Conservation (phyloP, 345 rosid genomes). For the Carallia brachiata region DNA sequence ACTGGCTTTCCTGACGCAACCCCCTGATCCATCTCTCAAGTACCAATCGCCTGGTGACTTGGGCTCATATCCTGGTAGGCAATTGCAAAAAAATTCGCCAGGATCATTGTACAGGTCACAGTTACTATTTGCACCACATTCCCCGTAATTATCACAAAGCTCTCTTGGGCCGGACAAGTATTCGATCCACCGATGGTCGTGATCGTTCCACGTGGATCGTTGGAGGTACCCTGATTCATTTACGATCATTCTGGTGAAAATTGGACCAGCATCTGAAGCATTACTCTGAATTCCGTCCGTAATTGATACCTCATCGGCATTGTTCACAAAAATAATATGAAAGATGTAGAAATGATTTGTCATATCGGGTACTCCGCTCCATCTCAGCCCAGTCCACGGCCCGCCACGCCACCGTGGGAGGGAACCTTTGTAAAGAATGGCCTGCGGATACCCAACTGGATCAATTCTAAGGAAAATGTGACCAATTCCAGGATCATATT, state of each 20-base stretch:
- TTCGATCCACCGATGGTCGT: constrained; percentile 41
- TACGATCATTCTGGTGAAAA: constrained; percentile 48
- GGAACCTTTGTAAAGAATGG: constrained; percentile 39
- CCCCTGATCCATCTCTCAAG: constrained; percentile 47
- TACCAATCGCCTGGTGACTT: constrained; percentile 48
- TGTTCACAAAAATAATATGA: constrained; percentile 25
- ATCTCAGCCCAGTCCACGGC: constrained; percentile 57
- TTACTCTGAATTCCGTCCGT: constrained; percentile 23
- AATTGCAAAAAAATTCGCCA: constrained; percentile 49
- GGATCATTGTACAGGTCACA: constrained; percentile 39
- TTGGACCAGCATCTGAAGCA: neutral
- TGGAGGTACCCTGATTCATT: constrained; percentile 48
- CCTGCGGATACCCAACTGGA: constrained; percentile 47
- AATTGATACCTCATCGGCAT: constrained; percentile 33
- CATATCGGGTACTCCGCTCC: constrained; percentile 75
- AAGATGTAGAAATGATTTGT: constrained; percentile 31
- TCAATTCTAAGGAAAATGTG: constrained; percentile 9
- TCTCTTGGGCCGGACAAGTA: constrained; percentile 59
- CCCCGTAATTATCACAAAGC: constrained; percentile 51
- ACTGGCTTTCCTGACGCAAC: constrained; percentile 43
- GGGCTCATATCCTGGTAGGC: constrained; percentile 74
- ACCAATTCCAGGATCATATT: constrained; percentile 26
- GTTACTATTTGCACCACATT: constrained; percentile 57
- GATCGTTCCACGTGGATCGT: constrained; percentile 49
- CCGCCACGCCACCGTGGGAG: constrained; percentile 48